A percentile compares a stretch with the other conserved stretches of the same genome.
These are phyloP conservation scores for Cladochytrium replicatum DNA, from an alignment of 192 early-diverging fungal genomes.

Conservation along the genomic window DNA sequence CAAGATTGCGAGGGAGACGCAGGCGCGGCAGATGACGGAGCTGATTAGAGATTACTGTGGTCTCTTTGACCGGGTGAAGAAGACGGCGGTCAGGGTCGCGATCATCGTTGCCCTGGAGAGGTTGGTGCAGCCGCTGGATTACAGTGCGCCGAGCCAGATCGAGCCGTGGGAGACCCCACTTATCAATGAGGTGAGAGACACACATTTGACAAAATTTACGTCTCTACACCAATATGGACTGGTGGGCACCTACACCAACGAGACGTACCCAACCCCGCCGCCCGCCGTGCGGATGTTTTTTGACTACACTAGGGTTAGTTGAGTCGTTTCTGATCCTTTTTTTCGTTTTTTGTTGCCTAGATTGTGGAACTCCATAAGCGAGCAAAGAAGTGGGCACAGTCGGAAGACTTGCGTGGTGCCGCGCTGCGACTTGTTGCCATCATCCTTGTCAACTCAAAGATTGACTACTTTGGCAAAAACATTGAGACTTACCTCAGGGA, in stretches of 20 bases:
- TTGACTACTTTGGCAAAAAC: constrained; percentile 31
- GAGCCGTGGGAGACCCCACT: constrained; percentile 20
- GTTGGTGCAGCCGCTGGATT: constrained; percentile 35
- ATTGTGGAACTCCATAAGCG: constrained; percentile 27
- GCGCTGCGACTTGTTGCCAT: constrained; percentile 26
- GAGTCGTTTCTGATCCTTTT: too few species aligned
- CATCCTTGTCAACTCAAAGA: constrained; percentile 29
- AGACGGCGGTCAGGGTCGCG: constrained; percentile 26
- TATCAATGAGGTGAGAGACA: constrained; percentile 16
- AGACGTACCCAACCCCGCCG: too few species aligned
- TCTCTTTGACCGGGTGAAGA: constrained; percentile 28
- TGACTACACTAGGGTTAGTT: too few species aligned
- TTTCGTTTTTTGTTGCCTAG: too few species aligned
- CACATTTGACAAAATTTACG: too few species aligned
- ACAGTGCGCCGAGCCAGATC: constrained; percentile 3
- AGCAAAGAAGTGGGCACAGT: constrained; percentile 25
- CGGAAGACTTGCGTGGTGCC: constrained; percentile 27
- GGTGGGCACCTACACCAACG: too few species aligned
- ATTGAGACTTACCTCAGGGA: constrained; percentile 21
- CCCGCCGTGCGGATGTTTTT: too few species aligned
- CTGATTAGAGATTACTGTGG: constrained; percentile 21
- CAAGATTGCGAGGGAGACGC: constrained; percentile 11
- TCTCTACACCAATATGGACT: too few species aligned
- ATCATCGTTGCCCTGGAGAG: constrained; percentile 36
- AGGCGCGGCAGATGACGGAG: constrained; percentile 12